Base-by-base conservation (phyloP, 1,139 yeast genomes). In the Yamadazyma friedrichii region DNA sequence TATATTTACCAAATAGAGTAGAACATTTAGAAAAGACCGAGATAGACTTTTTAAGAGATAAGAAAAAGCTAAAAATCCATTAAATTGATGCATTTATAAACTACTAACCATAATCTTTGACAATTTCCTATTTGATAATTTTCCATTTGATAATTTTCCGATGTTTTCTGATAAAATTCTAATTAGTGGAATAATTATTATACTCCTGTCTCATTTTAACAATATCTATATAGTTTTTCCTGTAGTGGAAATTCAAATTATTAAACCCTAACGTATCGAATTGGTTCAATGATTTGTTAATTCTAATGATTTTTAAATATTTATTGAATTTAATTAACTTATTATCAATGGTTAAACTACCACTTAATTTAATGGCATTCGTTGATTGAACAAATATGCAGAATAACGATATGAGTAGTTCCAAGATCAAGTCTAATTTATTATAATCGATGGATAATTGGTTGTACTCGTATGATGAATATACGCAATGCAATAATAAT, bases 391-490 rank as follows among this genome's bases (percentile, higher is more conserved):
- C 50, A 15, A 72, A 50, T 11, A 75, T 53, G 15, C 74, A 40
- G 2, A 66, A 40, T 6, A 75, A 56, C 2, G 77, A 79, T 10
- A 70, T 43, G 8, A 68, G 40, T 0, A 72, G 61, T 51, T 78
- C 82, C 17, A 71, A 43, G 16, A 62, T 49, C 3, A 77, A 61
- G 48, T 76, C 80, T 5, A 54, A 39, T 16, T 49, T 37, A 41
- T 42, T 42, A 28, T 51, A 48, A 38, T 44, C 48, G 15, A 57
- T 42, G 11, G 48, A 36, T n/a, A 71, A 54, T 50, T 70, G 77
- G 44, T 73, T 76, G 53, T 69, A 65, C 49, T 77, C 81, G 50
- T 70, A 70, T 1, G 80, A 67, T 10, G 82, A 76, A 48, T 75
- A 77, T 3, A 74, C 78, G 3, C 80, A 66, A 51, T 78, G 82